Conservation (phyloP, 2,329 filamentous ascomycete species). For the Aspergillus hiratsukae region DNA sequence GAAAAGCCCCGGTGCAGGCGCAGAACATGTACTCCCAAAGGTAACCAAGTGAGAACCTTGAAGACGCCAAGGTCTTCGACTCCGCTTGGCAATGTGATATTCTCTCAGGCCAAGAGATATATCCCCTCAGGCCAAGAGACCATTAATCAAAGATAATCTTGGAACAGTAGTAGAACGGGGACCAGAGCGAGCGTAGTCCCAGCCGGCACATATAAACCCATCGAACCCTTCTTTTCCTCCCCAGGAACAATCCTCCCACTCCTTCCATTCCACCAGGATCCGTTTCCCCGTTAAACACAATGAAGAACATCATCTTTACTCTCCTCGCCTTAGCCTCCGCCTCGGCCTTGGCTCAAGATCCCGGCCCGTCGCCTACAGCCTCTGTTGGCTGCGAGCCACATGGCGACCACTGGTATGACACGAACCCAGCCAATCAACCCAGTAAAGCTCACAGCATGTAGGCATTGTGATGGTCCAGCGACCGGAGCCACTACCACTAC, state of each 20-base stretch:
- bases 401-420: conserved; percentile 24
- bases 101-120: background rate
- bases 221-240: background rate
- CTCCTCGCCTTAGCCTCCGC: conserved; percentile 17
- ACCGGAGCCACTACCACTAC: conserved; percentile 5
- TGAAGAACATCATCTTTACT: conserved; percentile 16
- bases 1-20: background rate
- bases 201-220: background rate
- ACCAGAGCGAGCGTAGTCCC: background rate
- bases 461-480: conserved; percentile 29
- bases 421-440: background rate
- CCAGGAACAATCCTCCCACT: background rate
- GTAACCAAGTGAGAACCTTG: conserved; percentile 15
- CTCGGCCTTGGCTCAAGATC: conserved; percentile 15
- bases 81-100: conserved; percentile 11
- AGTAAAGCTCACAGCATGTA: background rate
- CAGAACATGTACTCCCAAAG: background rate
- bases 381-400: conserved; percentile 24
- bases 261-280: background rate
- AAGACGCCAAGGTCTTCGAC: conserved; percentile 16
- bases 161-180: background rate
- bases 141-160: background rate
- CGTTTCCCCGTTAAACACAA: background rate
- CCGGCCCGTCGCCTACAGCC: conserved; percentile 28
- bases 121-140: background rate